Evolutionary conservation across 306 rosid species (phyloP), one percentile per base, ranked within the genome.

Genomic region (Begonia fuchsioides): DNA sequence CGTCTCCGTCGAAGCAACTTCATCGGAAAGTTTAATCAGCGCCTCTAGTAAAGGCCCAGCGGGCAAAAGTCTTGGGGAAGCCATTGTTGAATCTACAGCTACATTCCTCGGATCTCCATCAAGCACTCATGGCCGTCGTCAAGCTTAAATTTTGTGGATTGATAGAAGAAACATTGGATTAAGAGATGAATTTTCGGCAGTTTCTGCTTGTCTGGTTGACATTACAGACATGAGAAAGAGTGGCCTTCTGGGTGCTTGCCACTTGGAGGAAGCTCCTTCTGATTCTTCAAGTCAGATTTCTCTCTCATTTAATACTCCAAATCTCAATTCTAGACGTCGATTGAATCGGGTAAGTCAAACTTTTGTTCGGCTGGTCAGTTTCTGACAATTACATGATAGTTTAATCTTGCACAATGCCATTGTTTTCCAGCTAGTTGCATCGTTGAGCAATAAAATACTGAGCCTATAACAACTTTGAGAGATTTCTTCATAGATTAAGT

Each of bases 11-110:
- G 76, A 74, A 45, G 66, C 66, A 71, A 84, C 76, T 67, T 76
- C 93, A 59, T 64, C 76, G 20, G 80, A 72, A 13, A 75, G 20
- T 43, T 76, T 78, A 60, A 84, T 59, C 67, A 84, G 51, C 8
- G 95, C 78, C 18, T 81, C 82, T 55, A 90, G 50, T 71, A 90
- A 54, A 17, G 93, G 71, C 38, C 80, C 84, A 0, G 71, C 68
- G 51, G 95, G 86, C 69, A 78, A 81, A 70, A 76, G 63, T 32
- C 78, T 73, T 13, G 76, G 53, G 57, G 81, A 64, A 32, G 78
- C 64, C 73, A 70, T 71, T 54, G 58, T 51, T 1, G 77, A 52
- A 47, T 6, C 8, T 4, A 26, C 45, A 55, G 55, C 60, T 40
- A 55, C 67, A 46, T 76, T 83, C 93, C 35, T 2, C 7, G 75